phyloP scores from a whole-genome alignment of 345 rosid species.

The Pugionium cornutum region DNA sequence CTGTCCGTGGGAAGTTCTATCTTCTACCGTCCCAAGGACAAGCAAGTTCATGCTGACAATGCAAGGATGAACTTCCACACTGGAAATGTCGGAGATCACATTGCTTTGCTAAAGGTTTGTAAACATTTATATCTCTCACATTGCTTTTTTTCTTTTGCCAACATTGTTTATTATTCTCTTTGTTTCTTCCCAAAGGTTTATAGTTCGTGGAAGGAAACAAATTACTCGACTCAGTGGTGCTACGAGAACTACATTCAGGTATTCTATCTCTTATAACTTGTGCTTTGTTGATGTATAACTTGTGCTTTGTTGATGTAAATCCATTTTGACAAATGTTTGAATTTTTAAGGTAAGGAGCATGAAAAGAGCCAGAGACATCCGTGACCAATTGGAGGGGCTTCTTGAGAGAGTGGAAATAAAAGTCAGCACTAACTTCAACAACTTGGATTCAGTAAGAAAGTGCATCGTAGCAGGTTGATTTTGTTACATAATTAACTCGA shows the following conservation, averaged over 20 bases:
- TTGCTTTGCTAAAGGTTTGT: conserved; percentile 86
- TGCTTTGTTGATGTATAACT: too few species aligned
- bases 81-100: conserved; percentile 91
- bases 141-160: background rate
- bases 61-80: conserved; percentile 92
- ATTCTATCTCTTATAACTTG: background rate
- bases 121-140: background rate
- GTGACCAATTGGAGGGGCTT: conserved; percentile 95
- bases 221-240: conserved; percentile 97
- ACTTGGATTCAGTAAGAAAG: conserved; percentile 73
- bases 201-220: conserved; percentile 94
- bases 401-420: conserved; percentile 97
- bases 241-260: conserved; percentile 98
- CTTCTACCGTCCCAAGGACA: conserved; percentile 96
- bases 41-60: conserved; percentile 96
- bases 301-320: too few species aligned
- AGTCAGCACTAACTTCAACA: conserved; percentile 57
- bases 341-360: conserved; percentile 82
- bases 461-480: conserved; percentile 75
- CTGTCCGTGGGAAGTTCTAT: conserved; percentile 91
- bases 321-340: background rate
- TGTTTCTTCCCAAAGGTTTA: conserved; percentile 61
- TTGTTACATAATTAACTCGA: too few species aligned
- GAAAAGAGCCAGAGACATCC: conserved; percentile 93
- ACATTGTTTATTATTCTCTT: conserved; percentile 17